Percentiles rank a stretch among this genome's conserved stretches.
These are phyloP conservation scores for Fusarium setosum DNA, from an alignment of 2,329 filamentous ascomycete species.

Conservation along the genomic window DNA sequence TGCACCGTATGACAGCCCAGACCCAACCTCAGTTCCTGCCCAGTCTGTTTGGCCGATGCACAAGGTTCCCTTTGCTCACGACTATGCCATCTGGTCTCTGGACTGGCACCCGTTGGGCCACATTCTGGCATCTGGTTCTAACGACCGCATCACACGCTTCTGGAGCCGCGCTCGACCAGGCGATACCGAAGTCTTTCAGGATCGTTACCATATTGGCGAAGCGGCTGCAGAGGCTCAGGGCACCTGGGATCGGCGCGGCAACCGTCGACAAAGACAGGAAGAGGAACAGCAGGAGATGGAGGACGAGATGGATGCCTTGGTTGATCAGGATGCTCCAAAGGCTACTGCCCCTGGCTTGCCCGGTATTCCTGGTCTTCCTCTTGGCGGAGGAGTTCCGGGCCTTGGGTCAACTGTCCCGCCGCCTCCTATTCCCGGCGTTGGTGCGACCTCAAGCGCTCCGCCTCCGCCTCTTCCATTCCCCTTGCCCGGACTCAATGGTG, in stretches of 20 bases:
- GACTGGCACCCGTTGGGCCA: slow-evolving; percentile 98
- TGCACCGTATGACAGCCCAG: slow-evolving; percentile 86
- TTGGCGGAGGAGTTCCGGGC: slow-evolving; percentile 54
- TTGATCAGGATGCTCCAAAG: slow-evolving; percentile 84
- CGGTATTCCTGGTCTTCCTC: slow-evolving; percentile 69
- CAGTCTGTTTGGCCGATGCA: slow-evolving; percentile 96
- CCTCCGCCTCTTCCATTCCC: slow-evolving; percentile 66
- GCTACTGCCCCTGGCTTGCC: slow-evolving; percentile 54
- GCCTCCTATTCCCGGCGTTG: slow-evolving; percentile 63
- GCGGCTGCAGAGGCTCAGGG: slow-evolving; percentile 92
- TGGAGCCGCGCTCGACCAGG: slow-evolving; percentile 94
- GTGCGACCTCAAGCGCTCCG: slow-evolving; percentile 52
- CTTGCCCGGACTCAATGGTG: slow-evolving; percentile 60
- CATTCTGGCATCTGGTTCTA: slow-evolving; percentile 93
- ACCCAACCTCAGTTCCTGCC: slow-evolving; percentile 81
- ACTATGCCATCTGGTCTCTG: slow-evolving; percentile 96
- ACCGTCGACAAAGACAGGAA: slow-evolving; percentile 83
- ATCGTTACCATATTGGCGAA: slow-evolving; percentile 96
- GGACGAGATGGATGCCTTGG: slow-evolving; percentile 91
- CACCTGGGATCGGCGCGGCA: slow-evolving; percentile 88
- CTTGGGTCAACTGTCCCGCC: slow-evolving; percentile 56
- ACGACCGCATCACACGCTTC: slow-evolving; percentile 96
- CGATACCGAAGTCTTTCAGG: slow-evolving; percentile 85
- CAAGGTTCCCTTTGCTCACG: slow-evolving; percentile 86
- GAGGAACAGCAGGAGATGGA: slow-evolving; percentile 95